phyloP scores from a whole-genome alignment of 345 rosid genomes.

The Rhodamnia argentea region DNA sequence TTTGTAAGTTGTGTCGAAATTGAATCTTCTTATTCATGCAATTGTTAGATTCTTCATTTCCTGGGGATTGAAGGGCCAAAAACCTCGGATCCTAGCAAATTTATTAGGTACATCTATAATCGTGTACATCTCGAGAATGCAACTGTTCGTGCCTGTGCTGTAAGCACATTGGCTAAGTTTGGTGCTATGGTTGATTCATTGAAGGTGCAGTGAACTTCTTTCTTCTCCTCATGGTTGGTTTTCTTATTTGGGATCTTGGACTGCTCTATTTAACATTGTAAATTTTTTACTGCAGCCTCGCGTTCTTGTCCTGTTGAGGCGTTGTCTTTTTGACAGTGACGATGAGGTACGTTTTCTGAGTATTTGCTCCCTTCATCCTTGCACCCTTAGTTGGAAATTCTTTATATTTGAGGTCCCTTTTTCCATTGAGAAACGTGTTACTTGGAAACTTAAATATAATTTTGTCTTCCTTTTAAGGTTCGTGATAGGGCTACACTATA shows the following conservation, averaged over 20 bases:
- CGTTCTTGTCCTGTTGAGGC: conserved; percentile 72
- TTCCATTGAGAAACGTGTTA: not conserved
- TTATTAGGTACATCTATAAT: conserved; percentile 88
- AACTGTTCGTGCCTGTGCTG: conserved; percentile 98
- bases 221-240: not conserved
- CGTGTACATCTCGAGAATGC: conserved; percentile 99
- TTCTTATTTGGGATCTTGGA: not conserved
- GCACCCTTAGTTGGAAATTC: not conserved
- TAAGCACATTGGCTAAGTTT: conserved; percentile 88
- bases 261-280: not conserved
- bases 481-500: conserved; percentile 97
- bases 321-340: conserved; percentile 89
- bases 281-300: conserved; percentile 54
- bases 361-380: not conserved
- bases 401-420: not conserved
- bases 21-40: not conserved
- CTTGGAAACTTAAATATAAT: not conserved
- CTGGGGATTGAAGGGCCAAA: conserved; percentile 95
- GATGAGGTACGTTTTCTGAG: conserved; percentile 65
- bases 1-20: not conserved
- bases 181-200: conserved; percentile 85
- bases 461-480: conserved; percentile 33
- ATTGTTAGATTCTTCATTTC: conserved; percentile 81
- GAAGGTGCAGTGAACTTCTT: conserved; percentile 43
- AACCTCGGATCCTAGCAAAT: conserved; percentile 91